Evolutionary conservation across 73 alveolate species (phyloP).

Genomic region (Paramecium sonneborni): DNA sequence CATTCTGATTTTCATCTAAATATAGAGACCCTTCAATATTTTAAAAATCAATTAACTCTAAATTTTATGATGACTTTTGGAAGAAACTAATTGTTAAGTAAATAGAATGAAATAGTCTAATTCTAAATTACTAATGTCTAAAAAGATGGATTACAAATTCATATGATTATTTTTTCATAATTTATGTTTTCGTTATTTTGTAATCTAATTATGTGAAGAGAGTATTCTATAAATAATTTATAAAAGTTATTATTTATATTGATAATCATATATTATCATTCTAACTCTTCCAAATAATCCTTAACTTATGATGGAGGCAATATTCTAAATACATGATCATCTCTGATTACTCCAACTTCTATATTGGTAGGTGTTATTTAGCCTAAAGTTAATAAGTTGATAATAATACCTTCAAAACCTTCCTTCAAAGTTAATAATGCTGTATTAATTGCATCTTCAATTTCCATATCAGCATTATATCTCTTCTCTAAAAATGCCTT

Average conservation of each 20-base stretch:
- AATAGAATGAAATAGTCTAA: conserved; percentile 17
- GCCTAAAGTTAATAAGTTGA: not conserved
- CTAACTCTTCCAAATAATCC: conserved; percentile 86
- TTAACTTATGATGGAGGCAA: conserved; percentile 76
- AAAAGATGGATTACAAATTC: not conserved
- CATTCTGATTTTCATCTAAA: conserved; percentile 25
- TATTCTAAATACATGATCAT: conserved; percentile 74
- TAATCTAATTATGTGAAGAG: conserved; percentile 65
- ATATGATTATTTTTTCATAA: conserved; percentile 51
- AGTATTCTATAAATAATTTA: not conserved
- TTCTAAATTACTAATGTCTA: not conserved
- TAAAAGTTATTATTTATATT: not conserved
- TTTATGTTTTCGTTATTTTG: conserved; percentile 70
- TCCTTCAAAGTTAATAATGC: conserved; percentile 90
- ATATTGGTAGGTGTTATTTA: conserved; percentile 66
- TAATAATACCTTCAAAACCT: conserved; percentile 82
- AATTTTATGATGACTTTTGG: conserved; percentile 1
- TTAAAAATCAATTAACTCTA: not conserved
- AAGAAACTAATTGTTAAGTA: not conserved
- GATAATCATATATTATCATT: conserved; percentile 54
- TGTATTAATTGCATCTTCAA: conserved; percentile 95
- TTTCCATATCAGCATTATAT: conserved; percentile 82
- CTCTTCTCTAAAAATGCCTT: conserved; percentile 93
- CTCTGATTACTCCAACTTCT: conserved; percentile 83
- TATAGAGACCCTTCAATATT: conserved; percentile 33